Conservation (phyloP, 371 early-diverging fungal genomes). For the Mortierella sp. region DNA sequence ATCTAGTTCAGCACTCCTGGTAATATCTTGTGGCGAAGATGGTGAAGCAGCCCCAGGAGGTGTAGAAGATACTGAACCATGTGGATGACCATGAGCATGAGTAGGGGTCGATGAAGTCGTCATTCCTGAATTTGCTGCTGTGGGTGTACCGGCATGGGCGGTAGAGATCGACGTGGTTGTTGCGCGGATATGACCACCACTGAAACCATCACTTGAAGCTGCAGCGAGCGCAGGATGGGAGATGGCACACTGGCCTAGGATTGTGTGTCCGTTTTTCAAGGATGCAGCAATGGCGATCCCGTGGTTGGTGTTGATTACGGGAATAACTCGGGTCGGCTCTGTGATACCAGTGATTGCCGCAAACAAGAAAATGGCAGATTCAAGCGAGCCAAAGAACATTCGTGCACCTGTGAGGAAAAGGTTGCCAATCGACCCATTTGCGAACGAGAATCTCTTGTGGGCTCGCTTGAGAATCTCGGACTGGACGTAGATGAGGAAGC, state of each 20-base stretch:
- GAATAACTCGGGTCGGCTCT: slow-evolving; percentile 66
- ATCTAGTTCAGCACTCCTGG: slow-evolving; percentile 29
- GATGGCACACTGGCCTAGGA: slow-evolving; percentile 77
- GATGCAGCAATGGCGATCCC: slow-evolving; percentile 70
- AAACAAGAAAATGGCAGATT: slow-evolving; percentile 75
- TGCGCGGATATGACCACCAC: slow-evolving; percentile 13
- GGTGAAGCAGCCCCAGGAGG: slow-evolving; percentile 12
- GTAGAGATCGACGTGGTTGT: neutral
- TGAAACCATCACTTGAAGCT: slow-evolving; percentile 31
- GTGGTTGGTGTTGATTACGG: slow-evolving; percentile 69
- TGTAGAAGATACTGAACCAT: slow-evolving; percentile 26
- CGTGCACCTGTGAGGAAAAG: slow-evolving; percentile 79
- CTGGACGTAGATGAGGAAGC: slow-evolving; percentile 74
- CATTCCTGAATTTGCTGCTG: slow-evolving; percentile 1
- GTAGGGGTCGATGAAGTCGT: slow-evolving; percentile 62
- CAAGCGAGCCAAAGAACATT: slow-evolving; percentile 73
- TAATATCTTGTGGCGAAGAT: slow-evolving; percentile 22
- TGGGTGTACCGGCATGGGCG: slow-evolving; percentile 19
- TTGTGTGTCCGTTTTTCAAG: slow-evolving; percentile 62
- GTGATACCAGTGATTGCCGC: slow-evolving; percentile 68
- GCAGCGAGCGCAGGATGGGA: slow-evolving; percentile 63
- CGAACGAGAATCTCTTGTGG: slow-evolving; percentile 75
- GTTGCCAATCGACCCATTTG: slow-evolving; percentile 80
- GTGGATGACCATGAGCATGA: slow-evolving; percentile 54
- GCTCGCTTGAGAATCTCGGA: slow-evolving; percentile 71